phyloP scores from a whole-genome alignment of 495 filamentous ascomycete genomes.

The Penicillium daleae region DNA sequence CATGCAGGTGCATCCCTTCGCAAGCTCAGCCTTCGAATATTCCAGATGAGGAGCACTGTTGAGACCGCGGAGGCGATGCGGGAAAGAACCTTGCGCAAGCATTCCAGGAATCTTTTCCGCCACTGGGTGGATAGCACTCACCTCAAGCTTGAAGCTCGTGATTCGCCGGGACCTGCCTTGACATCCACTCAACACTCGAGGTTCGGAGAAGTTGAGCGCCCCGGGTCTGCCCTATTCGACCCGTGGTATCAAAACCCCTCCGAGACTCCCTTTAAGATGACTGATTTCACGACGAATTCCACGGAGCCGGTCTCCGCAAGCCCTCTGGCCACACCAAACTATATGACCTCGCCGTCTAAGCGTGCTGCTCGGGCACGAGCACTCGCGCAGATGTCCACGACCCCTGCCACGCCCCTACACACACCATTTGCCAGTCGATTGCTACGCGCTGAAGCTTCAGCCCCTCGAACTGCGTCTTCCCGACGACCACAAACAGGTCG shows the following conservation, averaged over 20 bases:
- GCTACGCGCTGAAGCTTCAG: constrained; percentile 38
- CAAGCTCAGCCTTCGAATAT: constrained; percentile 56
- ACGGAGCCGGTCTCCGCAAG: constrained; percentile 39
- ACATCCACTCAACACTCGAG: constrained; percentile 37
- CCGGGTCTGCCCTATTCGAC: constrained; percentile 46
- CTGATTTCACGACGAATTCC: constrained; percentile 43
- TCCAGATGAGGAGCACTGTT: constrained; percentile 49
- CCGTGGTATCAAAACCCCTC: constrained; percentile 43
- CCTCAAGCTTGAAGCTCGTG: constrained; percentile 39
- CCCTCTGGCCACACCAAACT: constrained; percentile 55
- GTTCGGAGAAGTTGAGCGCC: constrained; percentile 29
- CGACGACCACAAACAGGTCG: constrained; percentile 37
- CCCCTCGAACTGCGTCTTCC: constrained; percentile 33
- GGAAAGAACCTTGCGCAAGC: constrained; percentile 58
- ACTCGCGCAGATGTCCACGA: constrained; percentile 55
- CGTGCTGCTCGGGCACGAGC: constrained; percentile 56
- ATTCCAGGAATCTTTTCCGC: constrained; percentile 59
- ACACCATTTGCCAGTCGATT: constrained; percentile 53
- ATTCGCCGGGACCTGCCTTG: constrained; percentile 40
- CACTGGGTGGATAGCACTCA: constrained; percentile 59
- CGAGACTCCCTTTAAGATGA: constrained; percentile 54
- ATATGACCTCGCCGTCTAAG: constrained; percentile 61
- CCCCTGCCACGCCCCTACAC: constrained; percentile 50
- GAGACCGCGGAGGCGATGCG: constrained; percentile 58
- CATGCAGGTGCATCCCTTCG: constrained; percentile 49